These are phyloP conservation scores for Pseudomonodictys pantanalensis DNA, from an alignment of 495 filamentous ascomycete species.

Conservation along the genomic window DNA sequence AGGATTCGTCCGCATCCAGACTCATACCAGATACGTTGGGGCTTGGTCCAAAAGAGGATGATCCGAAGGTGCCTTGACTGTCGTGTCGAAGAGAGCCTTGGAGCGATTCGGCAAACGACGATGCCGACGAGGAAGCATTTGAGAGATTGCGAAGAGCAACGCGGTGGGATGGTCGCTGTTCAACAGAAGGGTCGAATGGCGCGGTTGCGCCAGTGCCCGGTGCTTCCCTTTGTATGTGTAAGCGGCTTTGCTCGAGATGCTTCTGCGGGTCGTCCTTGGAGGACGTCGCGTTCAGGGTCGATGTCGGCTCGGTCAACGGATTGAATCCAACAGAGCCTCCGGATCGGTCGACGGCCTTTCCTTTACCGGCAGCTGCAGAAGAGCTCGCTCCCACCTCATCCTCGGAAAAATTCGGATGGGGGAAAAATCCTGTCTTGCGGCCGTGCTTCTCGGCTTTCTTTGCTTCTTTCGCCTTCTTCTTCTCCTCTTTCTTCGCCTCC, in stretches of 20 bases:
- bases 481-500: slow-evolving; percentile 77
- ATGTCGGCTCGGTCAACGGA: slow-evolving; percentile 37
- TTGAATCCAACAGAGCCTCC: slow-evolving; percentile 34
- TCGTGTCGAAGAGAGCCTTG: slow-evolving; percentile 52
- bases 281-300: slow-evolving; percentile 34
- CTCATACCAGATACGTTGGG: slow-evolving; percentile 43
- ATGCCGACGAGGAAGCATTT: slow-evolving; percentile 76
- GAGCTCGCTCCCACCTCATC: slow-evolving; percentile 18
- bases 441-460: slow-evolving; percentile 66
- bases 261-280: slow-evolving; percentile 36
- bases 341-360: slow-evolving; percentile 73
- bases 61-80: slow-evolving; percentile 31
- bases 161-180: slow-evolving; percentile 54
- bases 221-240: slow-evolving; percentile 38
- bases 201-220: slow-evolving; percentile 8
- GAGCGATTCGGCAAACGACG: slow-evolving; percentile 65
- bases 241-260: slow-evolving; percentile 37
- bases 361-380: slow-evolving; percentile 56
- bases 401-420: slow-evolving; percentile 1
- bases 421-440: slow-evolving; percentile 54
- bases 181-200: slow-evolving; percentile 32
- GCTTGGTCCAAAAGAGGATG: slow-evolving; percentile 46
- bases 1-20: slow-evolving; percentile 35
- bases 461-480: slow-evolving; percentile 71
- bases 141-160: slow-evolving; percentile 72